A percentile compares a stretch with the other conserved stretches of the same genome.
These are phyloP conservation scores for Asterophora parasitica DNA, from an alignment of 768 basidiomycete genomes.

Conservation along the genomic window DNA sequence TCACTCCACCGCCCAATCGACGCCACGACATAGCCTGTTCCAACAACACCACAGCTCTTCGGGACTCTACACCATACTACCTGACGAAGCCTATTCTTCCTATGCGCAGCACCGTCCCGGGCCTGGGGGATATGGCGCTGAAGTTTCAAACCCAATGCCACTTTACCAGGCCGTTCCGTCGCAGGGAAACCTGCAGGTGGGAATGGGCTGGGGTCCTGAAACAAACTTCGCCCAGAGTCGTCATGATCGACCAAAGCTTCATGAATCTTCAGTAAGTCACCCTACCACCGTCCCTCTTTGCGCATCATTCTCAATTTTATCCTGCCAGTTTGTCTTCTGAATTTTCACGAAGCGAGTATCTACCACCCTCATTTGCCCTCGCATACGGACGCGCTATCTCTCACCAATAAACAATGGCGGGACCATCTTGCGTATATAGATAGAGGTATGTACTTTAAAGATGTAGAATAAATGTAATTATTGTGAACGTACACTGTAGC, in stretches of 20 bases:
- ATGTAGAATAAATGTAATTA: conserved; percentile 6
- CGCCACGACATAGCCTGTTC: conserved; percentile 5
- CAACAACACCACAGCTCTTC: conserved; percentile 8
- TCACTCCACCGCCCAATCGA: conserved; percentile 7
- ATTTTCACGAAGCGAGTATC: not conserved
- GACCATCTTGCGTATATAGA: conserved; percentile 14
- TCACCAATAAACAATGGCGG: conserved; percentile 12
- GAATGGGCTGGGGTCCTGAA: conserved; percentile 28
- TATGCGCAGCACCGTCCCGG: conserved; percentile 27
- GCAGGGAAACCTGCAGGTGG: conserved; percentile 25
- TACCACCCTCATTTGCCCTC: not conserved
- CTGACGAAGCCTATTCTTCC: conserved; percentile 19
- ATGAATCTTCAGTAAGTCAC: conserved; percentile 23
- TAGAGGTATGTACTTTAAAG: conserved; percentile 8
- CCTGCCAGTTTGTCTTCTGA: conserved; percentile 18
- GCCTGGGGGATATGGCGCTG: conserved; percentile 24
- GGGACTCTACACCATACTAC: conserved; percentile 12
- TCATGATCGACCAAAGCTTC: conserved; percentile 27
- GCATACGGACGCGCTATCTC: not conserved
- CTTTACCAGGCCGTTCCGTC: conserved; percentile 25
- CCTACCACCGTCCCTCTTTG: conserved; percentile 15
- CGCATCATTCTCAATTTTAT: conserved; percentile 2
- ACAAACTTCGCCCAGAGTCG: conserved; percentile 23
- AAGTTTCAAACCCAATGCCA: conserved; percentile 27
- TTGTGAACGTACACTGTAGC: conserved; percentile 7